A percentile compares a stretch with the other conserved stretches of the same genome.
phyloP scores from a whole-genome alignment of 805 yeast genomes.

The Teunomyces barrocoloradensis region DNA sequence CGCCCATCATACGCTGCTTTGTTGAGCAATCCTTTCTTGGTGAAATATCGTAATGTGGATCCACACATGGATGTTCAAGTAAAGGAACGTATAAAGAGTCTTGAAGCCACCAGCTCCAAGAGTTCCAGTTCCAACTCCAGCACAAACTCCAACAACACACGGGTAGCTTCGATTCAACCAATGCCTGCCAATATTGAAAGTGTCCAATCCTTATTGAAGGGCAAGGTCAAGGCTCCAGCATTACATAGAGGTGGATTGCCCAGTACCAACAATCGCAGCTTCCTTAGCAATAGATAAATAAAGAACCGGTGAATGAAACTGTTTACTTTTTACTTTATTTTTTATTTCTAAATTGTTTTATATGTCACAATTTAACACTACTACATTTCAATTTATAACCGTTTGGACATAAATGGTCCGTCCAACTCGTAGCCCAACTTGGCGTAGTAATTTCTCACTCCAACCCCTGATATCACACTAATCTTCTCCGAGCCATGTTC shows the following conservation, averaged over 20 bases:
- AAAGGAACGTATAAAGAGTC: slow-evolving; percentile 15
- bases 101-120: slow-evolving; percentile 19
- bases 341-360: slow-evolving; percentile 1
- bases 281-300: slow-evolving; percentile 5
- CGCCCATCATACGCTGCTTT: slow-evolving; percentile 81
- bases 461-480: slow-evolving; percentile 95
- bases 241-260: slow-evolving; percentile 42
- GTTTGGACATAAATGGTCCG: slow-evolving; percentile 95
- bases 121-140: slow-evolving; percentile 13
- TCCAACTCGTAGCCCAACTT: slow-evolving; percentile 88
- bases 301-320: neutral
- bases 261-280: slow-evolving; percentile 11
- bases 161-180: slow-evolving; percentile 5
- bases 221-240: slow-evolving; percentile 44
- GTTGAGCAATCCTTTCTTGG: slow-evolving; percentile 81
- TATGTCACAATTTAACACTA: neutral
- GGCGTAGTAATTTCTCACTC: slow-evolving; percentile 93
- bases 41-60: slow-evolving; percentile 41
- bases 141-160: slow-evolving; percentile 6
- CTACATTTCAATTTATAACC: slow-evolving; percentile 7
- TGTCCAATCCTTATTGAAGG: slow-evolving; percentile 38
- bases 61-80: slow-evolving; percentile 33
- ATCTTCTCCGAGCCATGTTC: slow-evolving; percentile 93
- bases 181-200: slow-evolving; percentile 24
- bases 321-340: neutral